Base-by-base conservation (phyloP, 805 yeast genomes). In the Candida qinlingensis region DNA sequence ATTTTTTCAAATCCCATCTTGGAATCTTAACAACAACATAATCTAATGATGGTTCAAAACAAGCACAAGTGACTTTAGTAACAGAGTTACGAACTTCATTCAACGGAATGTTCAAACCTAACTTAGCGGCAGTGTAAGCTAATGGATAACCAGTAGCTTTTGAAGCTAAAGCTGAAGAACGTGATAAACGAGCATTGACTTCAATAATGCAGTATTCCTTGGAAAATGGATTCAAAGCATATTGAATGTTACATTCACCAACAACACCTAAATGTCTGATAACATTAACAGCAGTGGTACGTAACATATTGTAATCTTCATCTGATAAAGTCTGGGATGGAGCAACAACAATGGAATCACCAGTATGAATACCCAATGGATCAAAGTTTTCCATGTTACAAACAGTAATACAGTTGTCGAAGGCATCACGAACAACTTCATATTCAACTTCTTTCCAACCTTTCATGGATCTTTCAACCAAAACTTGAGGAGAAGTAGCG, bases 361-460 rank as follows among this genome's bases (percentile, higher is more conserved):
- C 99, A 51, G 99, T 92, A 67, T 92, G 99, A 63, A 92, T 91
- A 67, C 99, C 99, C 60, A 92, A 79, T 42, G 99, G 99, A 72
- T 92, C 99, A 59, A 92, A 92, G 73, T 92, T 92, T 74, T 92
- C 99, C 99, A 92, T 92, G 74, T 92, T 92, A 80, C 99, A 92
- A 54, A 92, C 99, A 43, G 99, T 92, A 62, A 92, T 89, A 83
- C 99, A 92, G 80, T 92, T 92, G 70, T 89, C 97, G 61, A 82
- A 85, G 45, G 95, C 91, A 72, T 92, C 99, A 70, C 99, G 89
- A 47, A 92, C 99, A 69, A 92, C 99, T 72, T 92, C 99, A 70
- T 92, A 92, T 73, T 92, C 99, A 61, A 92, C 87, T 74, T 92
- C 99, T 70, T 92, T 92, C 99, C 99, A 92, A 55, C 99, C 99